Base-by-base conservation (phyloP, 2,329 filamentous ascomycete species). In the Remersonia thermophila region DNA sequence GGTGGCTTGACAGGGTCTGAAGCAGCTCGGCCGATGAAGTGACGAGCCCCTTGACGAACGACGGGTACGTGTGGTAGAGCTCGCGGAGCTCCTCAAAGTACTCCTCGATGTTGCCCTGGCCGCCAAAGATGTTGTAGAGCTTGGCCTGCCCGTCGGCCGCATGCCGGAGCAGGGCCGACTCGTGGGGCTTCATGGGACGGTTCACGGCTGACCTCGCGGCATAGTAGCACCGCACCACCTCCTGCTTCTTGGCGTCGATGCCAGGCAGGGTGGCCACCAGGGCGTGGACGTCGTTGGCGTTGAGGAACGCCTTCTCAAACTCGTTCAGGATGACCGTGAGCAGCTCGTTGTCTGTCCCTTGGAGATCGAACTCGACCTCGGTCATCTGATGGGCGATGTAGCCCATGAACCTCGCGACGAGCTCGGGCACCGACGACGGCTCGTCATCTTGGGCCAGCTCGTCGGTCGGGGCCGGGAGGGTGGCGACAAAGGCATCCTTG, bases 31-130 rank as follows among this genome's bases (percentile, higher is more conserved):
- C 87, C 7, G 86, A 80, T 16, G 77, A 73, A 18, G 72, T 71
- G 53, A 98, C 73, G 46, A 96, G 77, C 47, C 93, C 85, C 48
- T 84, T 81, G 4, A 95, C 77, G 48, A 98, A 93, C 18, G 82
- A 82, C 10, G 83, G 80, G 62, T 98, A 98, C 41, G 87, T 94
- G 51, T 70, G 77, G 66, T 89, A 89, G 40, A 96, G 74, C 58
- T 93, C 82, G 38, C 91, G 79, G 44, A 98, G 73, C 66, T 98
- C 91, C 49, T 98, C 89, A 53, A 98, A 98, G 63, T 98, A 98
- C 63, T 98, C 93, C 62, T 98, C 89, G 46, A 98, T 96, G 61
- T 98, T 98, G 51, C 91, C 91, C 59, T 98, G 91, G 6, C 91
- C 91, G 41, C 91, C 91, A 49, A 96, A 94, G 43, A 98, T 86